These are phyloP conservation scores for Trypanosomatidae sp. DNA, from an alignment of 208 protist species.

Conservation along the genomic window DNA sequence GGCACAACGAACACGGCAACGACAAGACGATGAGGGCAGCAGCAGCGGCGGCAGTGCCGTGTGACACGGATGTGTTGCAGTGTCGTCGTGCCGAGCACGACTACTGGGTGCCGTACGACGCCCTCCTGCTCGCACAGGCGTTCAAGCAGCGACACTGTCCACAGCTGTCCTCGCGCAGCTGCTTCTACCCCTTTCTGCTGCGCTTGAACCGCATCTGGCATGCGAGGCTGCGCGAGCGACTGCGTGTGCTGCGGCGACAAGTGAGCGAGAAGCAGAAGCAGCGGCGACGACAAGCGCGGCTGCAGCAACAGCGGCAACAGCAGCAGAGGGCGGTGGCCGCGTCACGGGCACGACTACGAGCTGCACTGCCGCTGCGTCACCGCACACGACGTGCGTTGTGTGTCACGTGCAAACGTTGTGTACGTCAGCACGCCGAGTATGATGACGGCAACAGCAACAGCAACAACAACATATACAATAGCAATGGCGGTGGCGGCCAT, in stretches of 20 bases:
- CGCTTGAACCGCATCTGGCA: conserved; percentile 69
- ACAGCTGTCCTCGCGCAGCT: conserved; percentile 34
- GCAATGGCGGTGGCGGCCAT: too few relatives aligned
- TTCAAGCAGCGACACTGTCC: conserved; percentile 79
- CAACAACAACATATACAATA: too few relatives aligned
- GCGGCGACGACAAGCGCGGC: too few relatives aligned
- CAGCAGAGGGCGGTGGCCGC: too few relatives aligned
- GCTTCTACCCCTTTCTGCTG: conserved; percentile 80
- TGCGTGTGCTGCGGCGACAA: conserved; percentile 21
- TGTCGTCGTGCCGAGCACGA: conserved; percentile 54
- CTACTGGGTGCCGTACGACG: conserved; percentile 75
- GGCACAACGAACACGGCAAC: conserved; percentile 2
- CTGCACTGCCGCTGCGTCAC: neutral
- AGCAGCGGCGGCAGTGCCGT: conserved; percentile 1
- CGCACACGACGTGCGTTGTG: too few relatives aligned
- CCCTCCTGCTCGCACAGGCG: conserved; percentile 63
- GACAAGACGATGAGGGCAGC: conserved; percentile 2
- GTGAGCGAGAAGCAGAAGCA: too few relatives aligned
- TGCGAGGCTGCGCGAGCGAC: conserved; percentile 31
- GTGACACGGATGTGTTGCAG: conserved; percentile 61
- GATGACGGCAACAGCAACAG: too few relatives aligned
- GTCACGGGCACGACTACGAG: conserved; percentile 11
- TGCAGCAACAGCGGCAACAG: too few relatives aligned
- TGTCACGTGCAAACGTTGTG: too few relatives aligned
- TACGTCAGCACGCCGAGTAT: too few relatives aligned